Evolutionary conservation across 257 asterid species (phyloP).

Genomic region (Cruciata laevipes): DNA sequence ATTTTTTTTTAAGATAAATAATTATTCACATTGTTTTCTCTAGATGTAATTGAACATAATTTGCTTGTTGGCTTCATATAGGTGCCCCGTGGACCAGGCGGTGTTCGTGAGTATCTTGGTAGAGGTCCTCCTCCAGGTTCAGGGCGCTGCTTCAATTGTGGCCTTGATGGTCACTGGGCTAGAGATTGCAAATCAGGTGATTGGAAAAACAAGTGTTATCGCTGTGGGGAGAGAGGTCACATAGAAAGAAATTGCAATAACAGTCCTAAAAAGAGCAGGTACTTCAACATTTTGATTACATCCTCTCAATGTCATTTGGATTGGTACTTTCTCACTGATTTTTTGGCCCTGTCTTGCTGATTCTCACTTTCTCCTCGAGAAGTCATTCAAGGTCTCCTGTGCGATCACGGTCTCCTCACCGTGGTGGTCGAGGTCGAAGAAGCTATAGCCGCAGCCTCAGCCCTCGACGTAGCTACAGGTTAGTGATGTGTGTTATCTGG

Average conservation of each 20-base stretch:
- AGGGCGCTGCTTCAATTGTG: slow-evolving; percentile 99
- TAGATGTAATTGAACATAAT: too few relatives aligned
- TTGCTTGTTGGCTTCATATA: slow-evolving; percentile 13
- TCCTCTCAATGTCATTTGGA: neutral
- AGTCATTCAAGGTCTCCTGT: slow-evolving; percentile 78
- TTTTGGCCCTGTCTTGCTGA: neutral
- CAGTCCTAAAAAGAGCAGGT: slow-evolving; percentile 86
- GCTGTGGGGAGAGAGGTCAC: slow-evolving; percentile 96
- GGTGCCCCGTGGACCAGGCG: slow-evolving; percentile 99
- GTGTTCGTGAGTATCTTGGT: slow-evolving; percentile 73
- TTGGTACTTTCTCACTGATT: neutral
- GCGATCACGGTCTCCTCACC: slow-evolving; percentile 77
- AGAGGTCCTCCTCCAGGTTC: slow-evolving; percentile 97
- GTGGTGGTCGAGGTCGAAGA: slow-evolving; percentile 53
- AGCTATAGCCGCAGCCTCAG: slow-evolving; percentile 55
- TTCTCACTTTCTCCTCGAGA: slow-evolving; percentile 21
- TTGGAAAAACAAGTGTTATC: slow-evolving; percentile 97
- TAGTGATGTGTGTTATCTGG: neutral
- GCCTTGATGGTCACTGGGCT: slow-evolving; percentile 99
- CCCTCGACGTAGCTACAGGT: slow-evolving; percentile 28
- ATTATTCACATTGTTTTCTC: neutral
- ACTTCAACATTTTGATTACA: slow-evolving; percentile 6
- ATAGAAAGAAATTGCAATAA: slow-evolving; percentile 85
- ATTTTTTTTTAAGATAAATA: neutral
- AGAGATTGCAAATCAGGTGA: slow-evolving; percentile 99